These are phyloP conservation scores for Coemansia sp. DNA, from an alignment of 192 early-diverging fungal species.

Conservation along the genomic window DNA sequence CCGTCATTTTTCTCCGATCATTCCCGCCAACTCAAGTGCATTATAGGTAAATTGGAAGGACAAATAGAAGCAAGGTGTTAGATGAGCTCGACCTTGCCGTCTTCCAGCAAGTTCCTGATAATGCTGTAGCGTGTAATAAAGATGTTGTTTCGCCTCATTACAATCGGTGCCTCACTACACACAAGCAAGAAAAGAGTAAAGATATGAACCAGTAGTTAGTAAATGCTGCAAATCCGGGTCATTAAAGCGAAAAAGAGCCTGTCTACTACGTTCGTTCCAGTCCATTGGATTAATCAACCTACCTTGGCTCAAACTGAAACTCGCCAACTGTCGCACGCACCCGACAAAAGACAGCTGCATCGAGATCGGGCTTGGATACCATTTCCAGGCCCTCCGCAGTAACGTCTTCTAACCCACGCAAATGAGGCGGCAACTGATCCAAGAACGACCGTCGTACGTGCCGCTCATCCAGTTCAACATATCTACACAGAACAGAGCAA, in stretches of 20 bases:
- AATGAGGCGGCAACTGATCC: constrained; percentile 53
- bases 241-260: neutral
- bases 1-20: constrained; percentile 6
- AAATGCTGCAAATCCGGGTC: neutral
- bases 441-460: constrained; percentile 49
- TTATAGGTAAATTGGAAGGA: neutral
- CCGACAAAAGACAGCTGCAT: constrained; percentile 53
- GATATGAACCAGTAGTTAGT: neutral
- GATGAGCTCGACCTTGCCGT: constrained; percentile 53
- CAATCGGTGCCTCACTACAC: constrained; percentile 50
- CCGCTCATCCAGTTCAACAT: constrained; percentile 31
- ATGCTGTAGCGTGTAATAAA: constrained; percentile 57
- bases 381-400: constrained; percentile 40
- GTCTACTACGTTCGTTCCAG: too few relatives aligned
- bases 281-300: neutral
- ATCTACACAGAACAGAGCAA: constrained; percentile 17
- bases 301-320: constrained; percentile 54
- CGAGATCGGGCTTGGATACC: constrained; percentile 44
- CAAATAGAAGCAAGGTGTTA: constrained; percentile 7
- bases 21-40: constrained; percentile 4
- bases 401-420: constrained; percentile 40
- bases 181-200: neutral
- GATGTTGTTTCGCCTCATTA: constrained; percentile 53
- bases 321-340: constrained; percentile 47
- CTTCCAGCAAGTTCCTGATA: constrained; percentile 42